Evolutionary conservation across 2,329 filamentous ascomycete genomes (phyloP), one percentile per base, ranked within the genome.

Genomic region (Diaporthe citri): DNA sequence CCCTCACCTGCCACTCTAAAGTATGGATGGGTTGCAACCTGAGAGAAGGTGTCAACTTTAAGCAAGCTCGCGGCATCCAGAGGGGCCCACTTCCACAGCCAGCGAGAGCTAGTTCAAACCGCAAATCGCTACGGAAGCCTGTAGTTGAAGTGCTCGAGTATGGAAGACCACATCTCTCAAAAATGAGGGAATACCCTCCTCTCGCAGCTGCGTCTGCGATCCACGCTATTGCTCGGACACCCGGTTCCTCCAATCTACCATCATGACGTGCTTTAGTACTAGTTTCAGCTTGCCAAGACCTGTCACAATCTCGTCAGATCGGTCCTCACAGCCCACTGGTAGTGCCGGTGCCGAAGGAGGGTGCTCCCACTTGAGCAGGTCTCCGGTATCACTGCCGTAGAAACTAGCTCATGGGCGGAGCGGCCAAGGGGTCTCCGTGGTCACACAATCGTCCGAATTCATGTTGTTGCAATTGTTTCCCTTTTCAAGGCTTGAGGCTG

Each of bases 221-320:
- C 41, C 22, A 39, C 60, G 31, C 31, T 52, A n/a, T 67, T 12
- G 46, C 64, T 67, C 64, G 64, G 64, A 67, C 64, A 39, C 55
- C 64, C 64, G 64, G 46, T 67, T 67, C 64, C 64, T 67, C 64
- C 64, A 52, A 67, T 67, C 13, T 67, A 25, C 31, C 28, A 39
- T 8, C 43, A 51, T 67, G 62, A 67, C 62, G 64, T 52, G 64
- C 46, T 52, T 52, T 67, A 67, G 31, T 39, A 22, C 31, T 34
- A 22, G 64, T 67, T 67, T 67, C 64, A 67, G n/a, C 22, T 25
- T 67, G 64, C 64, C 64, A 67, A 67, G 64, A 67, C 64, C 64
- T 67, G 64, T 67, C 64, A 67, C 64, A 67, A 67, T 67, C 64
- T 67, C 64, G 52, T 51, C 31, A 8, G 64, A 39, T 52, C 46